Base-by-base conservation (phyloP, 345 rosid species). In the Zanthoxylum bungeanum region DNA sequence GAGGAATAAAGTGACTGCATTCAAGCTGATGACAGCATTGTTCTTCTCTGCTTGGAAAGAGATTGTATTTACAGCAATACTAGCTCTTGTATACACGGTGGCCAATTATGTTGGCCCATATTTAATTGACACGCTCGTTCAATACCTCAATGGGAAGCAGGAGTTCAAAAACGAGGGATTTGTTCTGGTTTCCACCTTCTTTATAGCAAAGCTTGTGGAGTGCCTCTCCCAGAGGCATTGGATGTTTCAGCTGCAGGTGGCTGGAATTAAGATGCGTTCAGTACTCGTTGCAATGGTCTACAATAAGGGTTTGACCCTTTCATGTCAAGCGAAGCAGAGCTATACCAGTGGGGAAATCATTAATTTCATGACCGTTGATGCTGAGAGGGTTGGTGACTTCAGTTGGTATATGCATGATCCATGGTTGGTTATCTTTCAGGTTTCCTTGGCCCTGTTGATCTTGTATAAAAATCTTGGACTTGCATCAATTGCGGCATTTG, bases 311-410 rank as follows among this genome's bases (percentile, higher is more conserved):
- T 66, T 90, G 74, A 83, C 81, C 1, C 89, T 90, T 74, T 86
- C 92, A 9, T 71, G 81, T 56, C 85, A 77, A 5, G 81, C 89
- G 7, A 86, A 81, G 73, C 87, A 85, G 67, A 82, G 87, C 10
- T 83, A 78, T 36, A 87, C 85, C 12, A 87, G 91, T 37, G 95
- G 92, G 25, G 95, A 90, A 82, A 86, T 90, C 59, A 86, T 90
- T 57, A 90, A 90, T 74, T 76, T 84, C 70, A 87, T 90, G 88
- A 79, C 88, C 4, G 92, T 87, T 21, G 95, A 87, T 80, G 88
- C 91, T 4, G 86, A 86, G 80, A 83, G 89, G 76, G 57, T 90
- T 44, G 88, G 77, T 73, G 82, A 72, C 21, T 86, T 85, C 34
- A 66, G 84, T 70, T 86, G 88, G 89, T 81, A 83, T 68, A 66